Base-by-base conservation (phyloP, 2,329 filamentous ascomycete genomes). In the Trichoderma gracile region DNA sequence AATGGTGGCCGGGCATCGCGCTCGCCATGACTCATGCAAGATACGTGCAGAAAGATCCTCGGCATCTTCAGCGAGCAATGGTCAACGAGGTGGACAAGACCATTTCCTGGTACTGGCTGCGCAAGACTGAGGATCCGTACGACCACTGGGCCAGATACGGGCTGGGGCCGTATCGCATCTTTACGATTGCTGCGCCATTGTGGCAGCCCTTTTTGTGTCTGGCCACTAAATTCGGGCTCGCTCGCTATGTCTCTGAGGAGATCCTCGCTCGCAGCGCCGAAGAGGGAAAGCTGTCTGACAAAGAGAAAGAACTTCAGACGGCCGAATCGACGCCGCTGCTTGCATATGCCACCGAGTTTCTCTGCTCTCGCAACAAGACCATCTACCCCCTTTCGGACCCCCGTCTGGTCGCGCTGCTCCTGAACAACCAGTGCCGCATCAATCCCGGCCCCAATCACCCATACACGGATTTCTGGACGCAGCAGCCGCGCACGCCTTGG, bases 1-100 rank as follows among this genome's bases (percentile, higher is more conserved):
- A 78, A 46, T 78, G 76, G 76, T 78, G 75, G 50, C 76, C 76
- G 0, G 76, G 75, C 6, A 76, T 78, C 57, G 73, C 71, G 0
- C 70, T 78, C 1, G 74, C 76, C n/a, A 71, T 78, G 68, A 73
- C 76, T 0, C 76, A 78, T 52, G 74, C 76, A 5, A 68, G 76
- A 19, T 67, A 73, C 55, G 65, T 74, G 19, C 21, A 17, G 2
- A 64, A 67, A 1, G 72, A 75, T 21, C 56, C 68, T 1, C 38
- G 23, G 5, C 9, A 40, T 14, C 57, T 70, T 3, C 66, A 70
- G 57, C 65, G 61, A 3, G 30, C n/a, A 14, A 53, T 74, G 19
- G 54, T 73, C 14, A 74, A 70, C 23, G 72, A 74, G 52, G 65
- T 77, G 30, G 67, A 76, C 50, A 65, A 62, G 40, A 70, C 71